These are phyloP conservation scores for Jasminum sambac DNA, from an alignment of 257 asterid species.

Conservation along the genomic window DNA sequence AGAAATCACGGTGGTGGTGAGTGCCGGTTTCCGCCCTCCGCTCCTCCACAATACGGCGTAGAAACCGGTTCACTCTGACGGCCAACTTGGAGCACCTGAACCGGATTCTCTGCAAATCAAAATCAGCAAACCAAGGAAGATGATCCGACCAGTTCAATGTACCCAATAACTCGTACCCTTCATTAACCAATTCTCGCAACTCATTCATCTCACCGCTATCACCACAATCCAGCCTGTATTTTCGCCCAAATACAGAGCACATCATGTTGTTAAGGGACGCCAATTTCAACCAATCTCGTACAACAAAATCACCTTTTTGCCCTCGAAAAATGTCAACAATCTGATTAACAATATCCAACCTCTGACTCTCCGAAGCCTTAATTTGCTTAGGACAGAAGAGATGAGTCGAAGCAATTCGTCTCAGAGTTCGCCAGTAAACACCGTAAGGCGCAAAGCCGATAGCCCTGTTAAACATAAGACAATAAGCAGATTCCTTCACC, in stretches of 20 bases:
- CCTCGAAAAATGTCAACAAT: conserved; percentile 23
- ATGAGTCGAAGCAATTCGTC: conserved; percentile 59
- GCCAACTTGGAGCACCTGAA: conserved; percentile 59
- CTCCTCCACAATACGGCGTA: conserved; percentile 49
- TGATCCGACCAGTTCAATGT: conserved; percentile 77
- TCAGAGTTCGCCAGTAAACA: conserved; percentile 63
- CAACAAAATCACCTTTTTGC: conserved; percentile 28
- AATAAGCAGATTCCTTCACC: conserved; percentile 64
- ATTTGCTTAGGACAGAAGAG: conserved; percentile 70
- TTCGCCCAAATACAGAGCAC: conserved; percentile 66
- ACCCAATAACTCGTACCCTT: conserved; percentile 68
- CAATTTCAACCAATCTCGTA: conserved; percentile 51
- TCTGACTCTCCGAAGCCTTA: conserved; percentile 46
- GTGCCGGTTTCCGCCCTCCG: conserved; percentile 25
- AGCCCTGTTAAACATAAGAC: conserved; percentile 71
- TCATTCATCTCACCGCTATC: conserved; percentile 36
- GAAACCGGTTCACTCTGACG: conserved; percentile 62
- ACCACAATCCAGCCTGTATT: conserved; percentile 32
- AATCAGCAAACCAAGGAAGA: conserved; percentile 55
- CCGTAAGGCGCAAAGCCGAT: conserved; percentile 89
- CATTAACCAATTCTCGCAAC: conserved; percentile 52
- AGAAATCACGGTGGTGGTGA: conserved; percentile 20
- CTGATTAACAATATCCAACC: conserved; percentile 45
- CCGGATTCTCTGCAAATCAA: conserved; percentile 63
- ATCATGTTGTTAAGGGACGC: conserved; percentile 81